These are phyloP conservation scores for Epithele typhae DNA, from an alignment of 768 basidiomycete species.

Conservation along the genomic window DNA sequence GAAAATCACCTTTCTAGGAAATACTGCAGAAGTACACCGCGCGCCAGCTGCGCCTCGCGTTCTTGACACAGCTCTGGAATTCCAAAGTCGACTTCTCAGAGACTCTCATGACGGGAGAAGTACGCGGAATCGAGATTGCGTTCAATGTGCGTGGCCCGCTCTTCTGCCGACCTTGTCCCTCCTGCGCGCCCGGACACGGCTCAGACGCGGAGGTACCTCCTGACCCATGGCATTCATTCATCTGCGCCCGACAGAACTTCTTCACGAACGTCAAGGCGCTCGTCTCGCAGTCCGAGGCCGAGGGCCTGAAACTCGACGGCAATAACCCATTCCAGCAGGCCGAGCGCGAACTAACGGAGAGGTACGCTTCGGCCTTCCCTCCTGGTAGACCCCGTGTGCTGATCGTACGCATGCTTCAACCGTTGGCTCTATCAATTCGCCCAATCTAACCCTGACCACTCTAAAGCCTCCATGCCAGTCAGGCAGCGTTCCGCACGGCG, in stretches of 20 bases:
- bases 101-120: conserved; percentile 83
- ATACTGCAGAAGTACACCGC: conserved; percentile 79
- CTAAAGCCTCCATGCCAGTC: conserved; percentile 67
- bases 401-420: neutral
- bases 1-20: no score
- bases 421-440: neutral
- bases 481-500: conserved; percentile 74
- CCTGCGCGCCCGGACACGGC: neutral
- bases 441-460: neutral
- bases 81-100: conserved; percentile 93
- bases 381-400: neutral
- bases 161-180: conserved; percentile 2
- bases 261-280: conserved; percentile 86
- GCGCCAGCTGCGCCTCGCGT: conserved; percentile 86
- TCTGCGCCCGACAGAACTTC: conserved; percentile 90
- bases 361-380: conserved; percentile 34
- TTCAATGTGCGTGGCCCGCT: conserved; percentile 63
- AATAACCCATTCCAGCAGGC: conserved; percentile 58
- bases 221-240: no score
- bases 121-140: conserved; percentile 74
- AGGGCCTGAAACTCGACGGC: conserved; percentile 49
- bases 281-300: conserved; percentile 49
- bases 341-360: conserved; percentile 65
- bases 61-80: conserved; percentile 90
- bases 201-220: no score